Evolutionary conservation across 2,329 filamentous ascomycete genomes (phyloP), one percentile per base, ranked within the genome.

Genomic region (Sporothrix brasiliensis): DNA sequence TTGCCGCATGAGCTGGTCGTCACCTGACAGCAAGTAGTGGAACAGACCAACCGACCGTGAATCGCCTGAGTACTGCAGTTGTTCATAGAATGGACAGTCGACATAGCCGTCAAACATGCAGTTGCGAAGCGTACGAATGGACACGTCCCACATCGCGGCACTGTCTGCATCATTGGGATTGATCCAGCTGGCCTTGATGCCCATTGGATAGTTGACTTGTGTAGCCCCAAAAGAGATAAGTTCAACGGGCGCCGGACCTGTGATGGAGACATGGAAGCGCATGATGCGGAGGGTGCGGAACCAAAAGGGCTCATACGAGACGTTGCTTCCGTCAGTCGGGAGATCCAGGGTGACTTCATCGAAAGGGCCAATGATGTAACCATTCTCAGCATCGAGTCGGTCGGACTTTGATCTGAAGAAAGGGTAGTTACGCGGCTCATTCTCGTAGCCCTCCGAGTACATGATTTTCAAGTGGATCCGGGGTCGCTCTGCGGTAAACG

Each of bases 271-370:
- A 27, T 79, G 75, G 3, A 81, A 61, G 2, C 76, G 73, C 14
- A 81, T 61, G 6, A 81, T 65, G 1, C 79, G 77, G 41, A 81
- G 81, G 0, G 80, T 81, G 14, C 80, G 77, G 69, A 81, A 82
- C 79, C 79, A 80, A 69, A 81, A 81, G 1, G 80, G 80, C 60
- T 80, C 79, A 61, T 80, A 81, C 5, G 72, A 13, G 2, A 70
- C 67, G 2, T 47, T 65, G 14, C 74, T 34, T 0, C 21, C 34
- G 2, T n/a, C 27, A 27, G 63, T 69, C 0, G 72, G 60, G 0
- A 79, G 50, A n/a, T 78, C 73, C 9, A 81, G 66, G 0, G 67
- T 73, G 0, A 77, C 76, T 7, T 79, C 77, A 61, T 82, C 80
- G 58, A 75, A 78, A 0, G 80, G 80, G 0, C 80, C 80, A 9